Percentiles rank a stretch among this genome's conserved stretches.
Conservation (phyloP, 768 basidiomycete genomes). For the Suillus americanus region DNA sequence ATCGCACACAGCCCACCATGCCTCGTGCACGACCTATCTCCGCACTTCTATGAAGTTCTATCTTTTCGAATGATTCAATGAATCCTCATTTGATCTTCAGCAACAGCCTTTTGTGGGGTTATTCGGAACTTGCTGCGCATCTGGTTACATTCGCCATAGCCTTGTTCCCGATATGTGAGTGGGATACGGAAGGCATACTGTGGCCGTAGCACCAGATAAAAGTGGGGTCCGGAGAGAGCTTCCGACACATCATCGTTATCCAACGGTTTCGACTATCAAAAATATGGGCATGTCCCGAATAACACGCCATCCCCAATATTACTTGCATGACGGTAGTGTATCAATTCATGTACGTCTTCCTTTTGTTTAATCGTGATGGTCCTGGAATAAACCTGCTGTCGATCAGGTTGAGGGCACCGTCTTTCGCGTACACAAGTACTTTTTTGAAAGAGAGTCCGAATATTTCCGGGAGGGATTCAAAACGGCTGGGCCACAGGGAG, state of each 20-base stretch:
- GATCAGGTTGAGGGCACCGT: conserved; percentile 35
- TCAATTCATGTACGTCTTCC: background rate
- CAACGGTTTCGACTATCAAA: background rate
- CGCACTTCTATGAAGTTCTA: background rate
- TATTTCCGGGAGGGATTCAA: conserved; percentile 30
- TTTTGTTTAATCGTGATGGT: background rate
- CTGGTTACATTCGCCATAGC: background rate
- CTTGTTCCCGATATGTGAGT: background rate
- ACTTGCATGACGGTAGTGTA: background rate
- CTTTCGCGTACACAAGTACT: conserved; percentile 36
- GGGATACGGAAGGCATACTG: background rate
- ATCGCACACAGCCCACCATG: background rate
- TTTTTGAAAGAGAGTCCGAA: conserved; percentile 37
- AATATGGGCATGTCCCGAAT: background rate
- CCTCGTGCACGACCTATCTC: background rate
- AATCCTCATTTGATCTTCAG: background rate
- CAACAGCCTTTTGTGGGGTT: background rate
- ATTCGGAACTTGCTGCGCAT: background rate
- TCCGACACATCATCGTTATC: background rate
- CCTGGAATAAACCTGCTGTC: background rate
- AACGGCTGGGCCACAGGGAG: background rate
- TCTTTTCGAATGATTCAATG: background rate
- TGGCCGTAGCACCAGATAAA: background rate
- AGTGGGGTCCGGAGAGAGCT: background rate
- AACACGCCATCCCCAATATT: background rate